phyloP scores from a whole-genome alignment of 2,329 filamentous ascomycete species.

The Fusarium bulbicola region DNA sequence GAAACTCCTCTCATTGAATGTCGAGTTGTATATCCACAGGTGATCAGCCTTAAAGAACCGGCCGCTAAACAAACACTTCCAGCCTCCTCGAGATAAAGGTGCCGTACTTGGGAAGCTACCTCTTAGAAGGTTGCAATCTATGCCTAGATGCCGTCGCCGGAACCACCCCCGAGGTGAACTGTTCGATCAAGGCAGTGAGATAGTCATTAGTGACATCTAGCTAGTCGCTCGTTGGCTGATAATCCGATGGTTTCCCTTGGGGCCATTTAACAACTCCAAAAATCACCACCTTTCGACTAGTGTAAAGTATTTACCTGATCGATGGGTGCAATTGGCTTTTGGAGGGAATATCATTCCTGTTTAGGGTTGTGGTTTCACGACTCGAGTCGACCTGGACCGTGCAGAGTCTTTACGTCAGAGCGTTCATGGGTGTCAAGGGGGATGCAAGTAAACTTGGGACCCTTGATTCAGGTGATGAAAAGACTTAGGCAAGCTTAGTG shows the following conservation, averaged over 20 bases:
- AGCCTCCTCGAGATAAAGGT: conserved; percentile 3
- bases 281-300: conserved; percentile 30
- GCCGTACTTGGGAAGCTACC: neutral
- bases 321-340: conserved; percentile 8
- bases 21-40: neutral
- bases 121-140: neutral
- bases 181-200: neutral
- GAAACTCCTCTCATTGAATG: neutral
- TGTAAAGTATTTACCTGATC: neutral
- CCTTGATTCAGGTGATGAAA: neutral
- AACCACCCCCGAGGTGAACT: neutral
- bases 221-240: conserved; percentile 11
- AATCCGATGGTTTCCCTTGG: neutral
- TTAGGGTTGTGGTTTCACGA: conserved; percentile 12
- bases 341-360: conserved; percentile 1
- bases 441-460: neutral
- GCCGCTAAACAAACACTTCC: conserved; percentile 2
- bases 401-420: conserved; percentile 30
- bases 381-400: conserved; percentile 14
- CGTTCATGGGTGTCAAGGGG: neutral
- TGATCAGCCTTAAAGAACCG: conserved; percentile 1
- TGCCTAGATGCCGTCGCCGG: neutral
- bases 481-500: neutral
- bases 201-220: conserved; percentile 21
- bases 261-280: conserved; percentile 3